Conservation (phyloP, 768 basidiomycete species). For the Tricholoma bakamatsutake region DNA sequence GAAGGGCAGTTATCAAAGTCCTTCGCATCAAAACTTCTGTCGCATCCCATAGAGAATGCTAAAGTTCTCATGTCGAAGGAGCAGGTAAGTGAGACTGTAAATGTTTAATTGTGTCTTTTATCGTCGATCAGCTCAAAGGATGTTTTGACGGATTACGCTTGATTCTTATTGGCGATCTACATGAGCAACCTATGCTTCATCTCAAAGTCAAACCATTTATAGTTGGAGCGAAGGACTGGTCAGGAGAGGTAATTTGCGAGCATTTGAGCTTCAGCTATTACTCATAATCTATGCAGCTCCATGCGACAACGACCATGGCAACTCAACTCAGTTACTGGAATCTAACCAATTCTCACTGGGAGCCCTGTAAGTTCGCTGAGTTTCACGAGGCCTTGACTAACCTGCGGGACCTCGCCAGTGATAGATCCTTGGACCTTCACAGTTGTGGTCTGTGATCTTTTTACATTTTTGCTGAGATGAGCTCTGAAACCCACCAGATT, state of each 20-base stretch:
- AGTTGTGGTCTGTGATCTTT: slow-evolving; percentile 41
- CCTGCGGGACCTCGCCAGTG: slow-evolving; percentile 39
- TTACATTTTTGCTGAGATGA: neutral
- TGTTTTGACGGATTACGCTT: slow-evolving; percentile 90
- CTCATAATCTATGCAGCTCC: slow-evolving; percentile 46
- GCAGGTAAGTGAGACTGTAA: slow-evolving; percentile 46
- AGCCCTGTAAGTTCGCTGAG: slow-evolving; percentile 59
- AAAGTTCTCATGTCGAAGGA: slow-evolving; percentile 63
- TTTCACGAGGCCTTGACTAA: neutral
- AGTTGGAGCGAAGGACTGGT: slow-evolving; percentile 87
- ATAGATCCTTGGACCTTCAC: slow-evolving; percentile 96
- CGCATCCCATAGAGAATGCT: slow-evolving; percentile 31
- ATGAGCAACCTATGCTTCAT: slow-evolving; percentile 93
- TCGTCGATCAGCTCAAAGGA: slow-evolving; percentile 63
- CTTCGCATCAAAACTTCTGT: slow-evolving; percentile 3
- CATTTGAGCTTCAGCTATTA: neutral
- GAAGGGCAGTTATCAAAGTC: slow-evolving; percentile 4
- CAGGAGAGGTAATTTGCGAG: slow-evolving; percentile 60
- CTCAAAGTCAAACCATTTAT: slow-evolving; percentile 82
- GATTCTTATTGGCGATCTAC: slow-evolving; percentile 89
- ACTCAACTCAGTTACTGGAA: slow-evolving; percentile 95
- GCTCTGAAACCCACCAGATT: slow-evolving; percentile 32
- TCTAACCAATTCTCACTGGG: slow-evolving; percentile 96
- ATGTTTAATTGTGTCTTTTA: slow-evolving; percentile 1
- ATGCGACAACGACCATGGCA: slow-evolving; percentile 75